phyloP scores from a whole-genome alignment of 1,284 basidiomycete species.

The Ceratobasidium sp. region DNA sequence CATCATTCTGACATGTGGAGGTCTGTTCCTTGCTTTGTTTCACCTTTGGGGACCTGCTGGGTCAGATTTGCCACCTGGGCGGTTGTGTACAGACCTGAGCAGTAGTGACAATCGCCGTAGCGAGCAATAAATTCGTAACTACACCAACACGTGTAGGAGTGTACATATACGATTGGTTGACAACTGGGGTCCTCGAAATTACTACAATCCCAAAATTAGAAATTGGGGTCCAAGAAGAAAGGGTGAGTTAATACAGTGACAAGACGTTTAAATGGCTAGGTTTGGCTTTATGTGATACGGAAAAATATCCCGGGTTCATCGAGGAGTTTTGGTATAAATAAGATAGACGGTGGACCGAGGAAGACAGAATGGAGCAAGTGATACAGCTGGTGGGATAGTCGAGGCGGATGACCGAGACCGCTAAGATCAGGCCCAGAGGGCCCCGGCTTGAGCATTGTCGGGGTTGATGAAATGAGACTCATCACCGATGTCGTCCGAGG shows the following conservation, averaged over 20 bases:
- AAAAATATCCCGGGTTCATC: conserved; percentile 5
- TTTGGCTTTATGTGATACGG: conserved; percentile 30
- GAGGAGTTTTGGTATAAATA: conserved; percentile 34
- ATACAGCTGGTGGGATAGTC: conserved; percentile 18
- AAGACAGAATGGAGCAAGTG: not conserved
- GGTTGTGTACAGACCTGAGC: too few species aligned
- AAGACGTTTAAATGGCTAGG: conserved; percentile 6
- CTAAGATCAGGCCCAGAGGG: conserved; percentile 30
- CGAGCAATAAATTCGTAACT: not conserved
- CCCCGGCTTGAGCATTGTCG: conserved; percentile 24
- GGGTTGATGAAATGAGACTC: not conserved
- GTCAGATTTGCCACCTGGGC: too few species aligned
- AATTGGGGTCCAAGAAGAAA: not conserved
- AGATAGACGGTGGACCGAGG: not conserved
- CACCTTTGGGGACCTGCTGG: too few species aligned
- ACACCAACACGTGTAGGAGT: not conserved
- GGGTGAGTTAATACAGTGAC: not conserved
- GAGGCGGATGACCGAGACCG: conserved; percentile 23
- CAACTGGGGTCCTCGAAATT: not conserved
- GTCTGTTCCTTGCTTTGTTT: too few species aligned
- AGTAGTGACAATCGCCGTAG: too few species aligned
- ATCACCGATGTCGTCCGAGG: not conserved
- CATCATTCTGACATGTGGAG: not conserved
- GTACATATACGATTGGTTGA: not conserved
- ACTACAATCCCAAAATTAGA: conserved; percentile 32